phyloP scores from a whole-genome alignment of 1,284 basidiomycete genomes.

The Takashimella tepidaria region DNA sequence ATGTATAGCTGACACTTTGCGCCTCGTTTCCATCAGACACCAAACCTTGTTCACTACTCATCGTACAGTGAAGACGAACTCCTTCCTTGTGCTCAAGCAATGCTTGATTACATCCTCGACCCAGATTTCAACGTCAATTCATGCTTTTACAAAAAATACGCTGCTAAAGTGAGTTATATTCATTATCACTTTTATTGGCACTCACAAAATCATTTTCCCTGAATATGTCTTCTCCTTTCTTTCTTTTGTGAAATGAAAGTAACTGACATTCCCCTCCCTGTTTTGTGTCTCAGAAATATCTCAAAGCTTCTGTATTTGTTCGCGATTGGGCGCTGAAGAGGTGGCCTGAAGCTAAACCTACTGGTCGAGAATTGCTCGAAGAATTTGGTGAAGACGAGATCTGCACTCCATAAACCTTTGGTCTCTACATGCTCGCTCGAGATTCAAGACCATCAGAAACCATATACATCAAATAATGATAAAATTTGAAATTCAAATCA shows the following conservation, averaged over 20 bases:
- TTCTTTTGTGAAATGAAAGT: too few relatives aligned
- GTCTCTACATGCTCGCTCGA: too few relatives aligned
- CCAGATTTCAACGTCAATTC: constrained; percentile 58
- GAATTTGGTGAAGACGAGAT: constrained; percentile 10
- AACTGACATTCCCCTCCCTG: too few relatives aligned
- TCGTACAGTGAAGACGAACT: constrained; percentile 79
- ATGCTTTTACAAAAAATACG: constrained; percentile 59
- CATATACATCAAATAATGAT: too few relatives aligned
- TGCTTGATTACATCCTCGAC: constrained; percentile 86
- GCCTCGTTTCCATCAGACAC: too few relatives aligned
- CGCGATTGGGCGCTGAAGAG: constrained; percentile 49
- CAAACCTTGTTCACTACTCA: constrained; percentile 87
- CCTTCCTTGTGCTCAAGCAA: constrained; percentile 80
- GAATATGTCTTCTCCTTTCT: too few relatives aligned
- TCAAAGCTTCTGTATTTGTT: constrained; percentile 62
- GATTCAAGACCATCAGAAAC: too few relatives aligned
- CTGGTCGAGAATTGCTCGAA: constrained; percentile 24
- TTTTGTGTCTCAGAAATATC: constrained; percentile 77
- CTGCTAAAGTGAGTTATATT: constrained; percentile 56
- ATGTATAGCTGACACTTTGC: constrained; percentile 3
- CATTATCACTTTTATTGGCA: too few relatives aligned
- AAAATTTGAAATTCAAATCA: too few relatives aligned
- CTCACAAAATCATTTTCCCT: too few relatives aligned
- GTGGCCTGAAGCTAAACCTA: constrained; percentile 31
- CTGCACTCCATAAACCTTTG: background rate